Base-by-base conservation (phyloP, 108 stramenopile species). In the Nannochloropsis granulata region DNA sequence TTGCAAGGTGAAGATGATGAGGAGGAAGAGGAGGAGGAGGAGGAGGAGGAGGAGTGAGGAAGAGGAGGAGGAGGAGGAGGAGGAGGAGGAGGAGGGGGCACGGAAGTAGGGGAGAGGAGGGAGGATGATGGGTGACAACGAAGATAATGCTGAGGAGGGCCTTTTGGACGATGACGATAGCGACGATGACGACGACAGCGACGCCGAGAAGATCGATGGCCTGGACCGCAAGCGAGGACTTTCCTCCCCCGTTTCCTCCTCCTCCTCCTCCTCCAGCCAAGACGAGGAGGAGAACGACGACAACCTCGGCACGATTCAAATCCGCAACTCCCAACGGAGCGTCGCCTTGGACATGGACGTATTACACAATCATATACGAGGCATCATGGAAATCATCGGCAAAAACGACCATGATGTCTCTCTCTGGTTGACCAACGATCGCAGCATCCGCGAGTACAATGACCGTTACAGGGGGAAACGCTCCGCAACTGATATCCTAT, bases 401-500 rank as follows among this genome's bases (percentile, higher is more conserved):
- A 82, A 79, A 56, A 24, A 71, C 12, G 82, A 83, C 24, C 82
- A 79, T 44, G 86, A 86, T 21, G 86, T 86, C 24, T 78, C 71
- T 3, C 44, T 81, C 13, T 83, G 82, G 43, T 43, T 86, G 13
- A 86, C 86, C 13, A 86, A 82, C 9, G 86, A 86, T 43, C 24
- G 82, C 24, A 82, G 78, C 23, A 82, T 86, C 23, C 26, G 43
- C 8, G 43, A 79, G 43, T 82, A 82, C 78, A 86, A 86, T 45
- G 24, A 78, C 14, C 82, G 82, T 82, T 83, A 85, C 84, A 79
- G 84, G 12, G 84, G 84, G 44, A 81, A 80, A 26, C 85, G 92
- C 82, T 84, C 86, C 12, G 90, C 93, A 0, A 96, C 96, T 0
- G 96, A 97, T 81, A 93, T 97, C 71, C 84, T 97, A 23, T 93